Evolutionary conservation across 208 protist genomes (phyloP), one percentile per base, ranked within the genome.

Genomic region (Acanthamoeba castellanii): DNA sequence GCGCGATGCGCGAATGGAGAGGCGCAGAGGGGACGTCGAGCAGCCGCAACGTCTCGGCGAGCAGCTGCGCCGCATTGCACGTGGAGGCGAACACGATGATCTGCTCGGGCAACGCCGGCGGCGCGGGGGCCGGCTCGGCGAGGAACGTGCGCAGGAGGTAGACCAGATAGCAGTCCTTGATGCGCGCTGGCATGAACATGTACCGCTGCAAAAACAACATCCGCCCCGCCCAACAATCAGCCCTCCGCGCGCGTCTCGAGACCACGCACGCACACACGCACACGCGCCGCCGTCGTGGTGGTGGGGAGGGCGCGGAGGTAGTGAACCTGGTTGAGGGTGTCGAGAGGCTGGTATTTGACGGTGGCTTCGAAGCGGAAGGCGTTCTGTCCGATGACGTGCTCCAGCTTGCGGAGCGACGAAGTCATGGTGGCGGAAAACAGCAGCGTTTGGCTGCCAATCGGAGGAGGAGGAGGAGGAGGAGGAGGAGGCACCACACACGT

Each of bases 371-470:
- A 95, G 52, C 92, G 84, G 84, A 93, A 96, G 42, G 85, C 78
- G 59, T 92, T 22, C 11, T 85, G 85, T 6, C 92, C 30, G 92
- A 59, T 32, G n/a, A 96, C 50, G 27, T 76, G n/a, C 22, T 94
- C 68, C 68, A 97, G 70, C 89, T 95, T 93, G 3, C 82, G 70
- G 32, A 96, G 57, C 42, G 82, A 85, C 11, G 95, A 74, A 13
- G 82, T 96, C 94, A 98, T 96, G 52, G 98, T 98, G 0, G 98
- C 98, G n/a, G 95, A 97, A 95, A 97, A 98, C 55, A 98, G 96
- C 18, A 98, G 92, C 47, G 97, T 98, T 93, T 98, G 97, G 42
- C 97, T 96, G 22, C 45, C 50, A 55, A 5, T 16, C 20, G n/a
- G n/a, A n/a, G n/a, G n/a, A n/a, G n/a, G n/a, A n/a, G n/a, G n/a